Percentiles rank a stretch among this genome's conserved stretches.
Evolutionary conservation across 2,329 filamentous ascomycete genomes (phyloP).

Genomic region (Daldinia sp.): DNA sequence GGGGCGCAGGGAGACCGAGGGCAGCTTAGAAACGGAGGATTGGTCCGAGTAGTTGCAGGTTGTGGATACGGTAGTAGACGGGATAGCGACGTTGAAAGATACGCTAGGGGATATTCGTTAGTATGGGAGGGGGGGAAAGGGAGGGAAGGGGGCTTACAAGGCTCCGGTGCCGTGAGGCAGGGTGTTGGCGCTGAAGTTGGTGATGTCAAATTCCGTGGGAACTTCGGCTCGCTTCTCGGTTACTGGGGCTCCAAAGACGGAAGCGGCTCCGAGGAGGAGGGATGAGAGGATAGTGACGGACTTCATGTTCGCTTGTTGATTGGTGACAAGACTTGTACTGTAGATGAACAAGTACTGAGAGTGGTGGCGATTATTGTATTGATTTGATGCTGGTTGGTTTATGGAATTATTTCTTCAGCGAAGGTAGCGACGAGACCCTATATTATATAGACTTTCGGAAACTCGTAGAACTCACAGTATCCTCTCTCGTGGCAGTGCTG

Average conservation of each 20-base stretch:
- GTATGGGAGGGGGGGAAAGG: neutral
- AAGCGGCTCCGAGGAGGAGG: slow-evolving; percentile 34
- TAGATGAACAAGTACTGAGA: neutral
- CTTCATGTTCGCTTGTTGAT: slow-evolving; percentile 34
- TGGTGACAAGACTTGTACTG: neutral
- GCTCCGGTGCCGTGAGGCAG: slow-evolving; percentile 32
- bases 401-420: slow-evolving; percentile 2
- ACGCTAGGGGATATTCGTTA: slow-evolving; percentile 30
- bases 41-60: slow-evolving; percentile 38
- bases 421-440: slow-evolving; percentile 1
- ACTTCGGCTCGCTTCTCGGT: slow-evolving; percentile 16
- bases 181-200: slow-evolving; percentile 37
- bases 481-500: slow-evolving; percentile 16
- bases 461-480: neutral
- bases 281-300: slow-evolving; percentile 32
- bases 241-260: slow-evolving; percentile 34
- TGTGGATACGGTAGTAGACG: slow-evolving; percentile 18
- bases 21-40: slow-evolving; percentile 33
- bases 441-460: slow-evolving; percentile 13
- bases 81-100: slow-evolving; percentile 34
- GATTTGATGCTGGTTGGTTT: neutral
- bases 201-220: slow-evolving; percentile 33
- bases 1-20: slow-evolving; percentile 26
- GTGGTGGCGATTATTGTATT: neutral
- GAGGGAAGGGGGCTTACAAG: slow-evolving; percentile 28